Conservation (phyloP, 1,139 yeast species). For the Nakaseomyces kungkrabaensis region DNA sequence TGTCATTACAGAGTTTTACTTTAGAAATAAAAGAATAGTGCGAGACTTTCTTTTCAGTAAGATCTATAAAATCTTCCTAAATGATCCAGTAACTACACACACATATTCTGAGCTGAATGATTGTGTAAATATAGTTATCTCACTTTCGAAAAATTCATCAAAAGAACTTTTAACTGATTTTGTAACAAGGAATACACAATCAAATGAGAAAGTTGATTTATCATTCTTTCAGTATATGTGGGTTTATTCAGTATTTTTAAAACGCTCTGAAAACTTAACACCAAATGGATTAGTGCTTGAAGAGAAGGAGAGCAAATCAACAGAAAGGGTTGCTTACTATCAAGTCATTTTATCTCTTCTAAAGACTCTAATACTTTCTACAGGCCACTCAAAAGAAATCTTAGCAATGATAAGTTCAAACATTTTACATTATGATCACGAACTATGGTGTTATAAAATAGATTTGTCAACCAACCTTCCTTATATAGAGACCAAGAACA, state of each 20-base stretch:
- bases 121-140: constrained; percentile 52
- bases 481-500: constrained; percentile 32
- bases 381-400: constrained; percentile 30
- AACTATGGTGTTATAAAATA: constrained; percentile 40
- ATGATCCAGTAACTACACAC: constrained; percentile 24
- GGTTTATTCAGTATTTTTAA: constrained; percentile 49
- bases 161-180: constrained; percentile 36
- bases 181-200: constrained; percentile 24
- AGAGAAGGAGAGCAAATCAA: constrained; percentile 10
- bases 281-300: background rate
- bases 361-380: constrained; percentile 39
- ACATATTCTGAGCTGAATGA: constrained; percentile 48
- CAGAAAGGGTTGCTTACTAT: constrained; percentile 15
- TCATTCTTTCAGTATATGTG: constrained; percentile 43
- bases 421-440: constrained; percentile 37
- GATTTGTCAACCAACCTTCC: constrained; percentile 43
- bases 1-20: constrained; percentile 45
- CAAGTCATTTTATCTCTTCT: constrained; percentile 42
- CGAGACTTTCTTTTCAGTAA: constrained; percentile 48
- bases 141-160: constrained; percentile 46
- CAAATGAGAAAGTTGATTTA: constrained; percentile 22
- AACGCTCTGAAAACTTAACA: constrained; percentile 6
- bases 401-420: constrained; percentile 37
- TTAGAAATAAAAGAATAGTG: constrained; percentile 42
- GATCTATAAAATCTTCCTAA: constrained; percentile 37